Evolutionary conservation across 2,329 filamentous ascomycete genomes (phyloP), one percentile per base, ranked within the genome.

Genomic region (Myriosclerotinia curreyana): DNA sequence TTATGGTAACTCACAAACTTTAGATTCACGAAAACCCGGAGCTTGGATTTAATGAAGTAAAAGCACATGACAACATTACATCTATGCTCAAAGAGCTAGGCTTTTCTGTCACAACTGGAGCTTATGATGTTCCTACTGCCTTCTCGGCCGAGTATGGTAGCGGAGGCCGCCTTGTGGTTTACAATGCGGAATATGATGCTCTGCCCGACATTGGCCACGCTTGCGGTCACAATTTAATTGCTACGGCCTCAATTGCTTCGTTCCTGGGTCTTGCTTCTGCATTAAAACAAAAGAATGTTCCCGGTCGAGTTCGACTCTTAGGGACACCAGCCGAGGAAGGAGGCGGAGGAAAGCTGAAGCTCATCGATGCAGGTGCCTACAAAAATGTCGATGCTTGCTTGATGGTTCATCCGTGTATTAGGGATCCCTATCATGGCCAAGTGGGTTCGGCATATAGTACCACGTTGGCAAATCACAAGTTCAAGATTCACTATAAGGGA

Each of bases 41-140:
- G 69, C 73, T 81, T 0, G 78, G 77, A 2, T 85, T 79, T 70
- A 70, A 82, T 64, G 83, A 85, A 68, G 72, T 78, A 70, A 75
- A 75, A 42, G 83, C 83, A 11, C 82, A 84, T 66, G 78, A 82
- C 48, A 77, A 75, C 9, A 79, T 85, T 54, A 78, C 78, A 20
- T 67, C 73, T 5, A 77, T 80, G 46, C 74, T 85, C 0, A 75
- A 79, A 49, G 66, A 71, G 1, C 76, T 78, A 4, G 82, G 80
- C 0, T 82, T 80, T 68, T 65, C 70, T 0, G 80, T 84, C 8
- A 80, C 75, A 5, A 77, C 78, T 0, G 78, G 81, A 60, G 79
- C 82, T 0, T 82, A 82, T 68, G 82, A 80, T 3, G 66, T 85
- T 0, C 75, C 78, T 14, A 86, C 83, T 0, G 76, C 81, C 1